Base-by-base conservation (phyloP, 495 filamentous ascomycete genomes). In the Sabuloglossum arenarium region DNA sequence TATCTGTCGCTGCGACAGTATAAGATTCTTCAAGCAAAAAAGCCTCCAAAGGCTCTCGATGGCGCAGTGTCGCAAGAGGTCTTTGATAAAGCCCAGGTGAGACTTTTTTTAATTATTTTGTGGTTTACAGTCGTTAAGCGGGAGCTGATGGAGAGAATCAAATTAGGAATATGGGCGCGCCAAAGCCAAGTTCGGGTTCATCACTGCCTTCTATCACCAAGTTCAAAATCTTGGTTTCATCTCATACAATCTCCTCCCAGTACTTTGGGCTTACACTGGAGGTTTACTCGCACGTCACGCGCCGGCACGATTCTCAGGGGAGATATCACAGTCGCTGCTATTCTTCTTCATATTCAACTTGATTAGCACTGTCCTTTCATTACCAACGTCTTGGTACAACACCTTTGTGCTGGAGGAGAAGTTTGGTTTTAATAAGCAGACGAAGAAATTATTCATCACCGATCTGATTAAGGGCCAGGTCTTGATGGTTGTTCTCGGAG, bases 381-480 rank as follows among this genome's bases (percentile, higher is more conserved):
- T 97, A 50, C 93, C 93, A 16, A 77, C 84, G 56, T 82, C 75
- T 54, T 84, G 94, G 65, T 98, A 96, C 74, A 81, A 86, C 72
- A 88, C 83, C 0, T 98, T 98, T 65, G 85, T 95, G 42, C 75
- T 97, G 45, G 91, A 98, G 66, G 88, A 97, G 74, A 85, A 88
- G 64, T 98, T 89, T 66, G 93, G 91, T 25, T 98, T 98, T 77
- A 98, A 98, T 69, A 97, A 98, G 74, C 86, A 93, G 72, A 97
- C 91, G 0, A 68, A 85, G 39, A 81, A 81, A 68, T 74, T 96
- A 3, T 98, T 88, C 75, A 69, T 97, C 46, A 85, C 80, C 60
- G 91, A 98, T 65, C 80, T 93, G 74, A 70, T 96, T 69, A 98
- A 97, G 76, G 79, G 80, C 31, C 89, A 94, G 68, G 73, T 84